Evolutionary conservation across 352 stramenopile genomes (phyloP), one percentile per base, ranked within the genome.

Genomic region (Phytopythium cucurbitacearum): DNA sequence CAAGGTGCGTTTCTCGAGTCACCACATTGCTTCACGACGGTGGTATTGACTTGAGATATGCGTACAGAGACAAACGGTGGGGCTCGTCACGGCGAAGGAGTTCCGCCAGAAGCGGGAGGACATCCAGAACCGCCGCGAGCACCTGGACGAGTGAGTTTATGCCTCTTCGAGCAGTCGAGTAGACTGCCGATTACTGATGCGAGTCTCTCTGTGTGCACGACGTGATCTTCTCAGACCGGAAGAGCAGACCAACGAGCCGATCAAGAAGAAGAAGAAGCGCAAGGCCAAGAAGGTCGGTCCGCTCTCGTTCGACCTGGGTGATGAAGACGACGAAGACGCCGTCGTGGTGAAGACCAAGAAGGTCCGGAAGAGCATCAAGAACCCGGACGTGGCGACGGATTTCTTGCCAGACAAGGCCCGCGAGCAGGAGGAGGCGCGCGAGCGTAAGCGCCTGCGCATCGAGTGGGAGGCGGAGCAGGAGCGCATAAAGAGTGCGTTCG

Each of bases 391-490:
- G 3, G 85, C 97, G 38, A 99, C 96, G 3, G 86, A 87, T 45
- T 99, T 99, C 62, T 66, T 99, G 38, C 94, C 96, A 0, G 96
- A 99, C 65, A 88, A 89, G 54, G 74, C 97, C 9, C 79, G 94
- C 12, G 94, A 99, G 54, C 77, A 82, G 37, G 74, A 91, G 41
- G 71, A 87, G 40, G 73, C 85, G 53, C 51, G 64, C 34, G 80
- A 97, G 67, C 80, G 89, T 32, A 71, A 93, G 53, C 64, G 69
- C 35, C 71, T 99, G 5, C 84, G 94, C 44, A 60, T 67, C 32
- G 94, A 99, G 64, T 99, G 95, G 95, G 71, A 96, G 57, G 67
- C 77, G 12, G 68, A 92, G 43, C 95, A 99, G 78, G 90, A 97
- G 56, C 67, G 70, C 36, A 97, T 98, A 46, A 98, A 98, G 67